Conservation (phyloP, 805 yeast genomes). For the Yarrowia yakushimensis region DNA sequence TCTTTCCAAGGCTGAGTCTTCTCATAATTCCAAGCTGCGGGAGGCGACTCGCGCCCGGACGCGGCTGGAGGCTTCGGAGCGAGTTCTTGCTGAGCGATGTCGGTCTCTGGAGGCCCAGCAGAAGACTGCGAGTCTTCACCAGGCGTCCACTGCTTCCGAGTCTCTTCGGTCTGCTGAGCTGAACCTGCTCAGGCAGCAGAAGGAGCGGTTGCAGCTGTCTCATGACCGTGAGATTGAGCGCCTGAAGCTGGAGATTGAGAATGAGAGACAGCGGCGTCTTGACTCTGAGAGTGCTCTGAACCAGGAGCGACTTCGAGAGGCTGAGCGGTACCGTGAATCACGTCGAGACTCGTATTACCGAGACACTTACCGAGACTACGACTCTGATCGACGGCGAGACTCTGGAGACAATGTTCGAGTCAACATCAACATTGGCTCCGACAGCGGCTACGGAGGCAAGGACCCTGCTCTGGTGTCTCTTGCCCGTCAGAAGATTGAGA, state of each 20-base stretch:
- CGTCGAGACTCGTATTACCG: not conserved
- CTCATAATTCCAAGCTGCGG: not conserved
- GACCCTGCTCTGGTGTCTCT: not conserved
- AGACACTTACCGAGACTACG: not conserved
- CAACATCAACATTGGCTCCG: not conserved
- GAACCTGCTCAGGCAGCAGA: not conserved
- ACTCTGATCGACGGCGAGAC: not conserved
- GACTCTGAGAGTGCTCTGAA: not conserved
- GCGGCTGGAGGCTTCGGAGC: not conserved
- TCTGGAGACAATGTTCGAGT: not conserved
- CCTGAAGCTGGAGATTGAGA: not conserved
- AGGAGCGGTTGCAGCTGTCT: not conserved
- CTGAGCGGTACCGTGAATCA: not conserved
- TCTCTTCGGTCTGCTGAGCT: not conserved
- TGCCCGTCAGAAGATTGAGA: not conserved
- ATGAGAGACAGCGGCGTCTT: not conserved
- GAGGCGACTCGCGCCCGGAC: not conserved
- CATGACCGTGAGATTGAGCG: not conserved
- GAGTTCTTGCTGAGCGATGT: not conserved
- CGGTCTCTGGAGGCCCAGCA: not conserved
- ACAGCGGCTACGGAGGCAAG: not conserved
- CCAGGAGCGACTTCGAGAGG: not conserved
- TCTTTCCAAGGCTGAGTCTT: not conserved
- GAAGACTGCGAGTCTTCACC: not conserved
- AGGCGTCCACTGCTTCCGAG: not conserved